Base-by-base conservation (phyloP, 805 yeast species). In the Ogataea sp. region DNA sequence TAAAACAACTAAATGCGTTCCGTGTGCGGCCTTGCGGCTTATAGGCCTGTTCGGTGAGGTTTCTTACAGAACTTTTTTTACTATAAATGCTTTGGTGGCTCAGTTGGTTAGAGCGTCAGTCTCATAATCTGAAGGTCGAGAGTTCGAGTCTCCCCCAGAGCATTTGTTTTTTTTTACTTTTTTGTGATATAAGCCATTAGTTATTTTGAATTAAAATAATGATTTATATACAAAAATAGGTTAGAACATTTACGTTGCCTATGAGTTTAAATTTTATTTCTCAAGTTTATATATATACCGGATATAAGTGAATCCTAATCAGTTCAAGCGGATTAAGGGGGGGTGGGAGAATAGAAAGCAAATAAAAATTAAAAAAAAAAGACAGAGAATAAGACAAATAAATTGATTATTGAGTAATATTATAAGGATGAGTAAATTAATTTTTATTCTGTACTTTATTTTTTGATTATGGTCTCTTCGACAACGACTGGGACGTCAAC, bases 401-500 rank as follows among this genome's bases (percentile, higher is more conserved):
- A n/a, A n/a, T n/a, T n/a, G n/a, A n/a, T n/a, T n/a, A n/a, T n/a
- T n/a, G n/a, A n/a, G n/a, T n/a, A n/a, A n/a, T n/a, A n/a, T n/a
- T n/a, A n/a, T n/a, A n/a, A n/a, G n/a, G n/a, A 27, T 13, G 15
- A 23, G 11, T 23, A 23, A 23, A 11, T 23, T 16, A 18, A 7
- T 32, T 13, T n/a, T 32, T 14, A 24, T 35, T 24, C n/a, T n/a
- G n/a, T n/a, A n/a, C n/a, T n/a, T n/a, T n/a, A n/a, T 37, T 43
- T 41, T 38, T 41, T 37, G 4, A 27, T 36, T 4, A 42, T 20
- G 8, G 43, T 37, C 38, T 67, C 76, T 28, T 61, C 68, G 48
- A 71, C 64, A 28, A 63, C 57, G 20, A 67, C 71, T 5, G 79
- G 77, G 29, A 73, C 78, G 43, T 71, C 77, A 20, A 67, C 60